A percentile compares a stretch with the other conserved stretches of the same genome.
Conservation (phyloP, 441 rosid species). For the Brassica hybrid region DNA sequence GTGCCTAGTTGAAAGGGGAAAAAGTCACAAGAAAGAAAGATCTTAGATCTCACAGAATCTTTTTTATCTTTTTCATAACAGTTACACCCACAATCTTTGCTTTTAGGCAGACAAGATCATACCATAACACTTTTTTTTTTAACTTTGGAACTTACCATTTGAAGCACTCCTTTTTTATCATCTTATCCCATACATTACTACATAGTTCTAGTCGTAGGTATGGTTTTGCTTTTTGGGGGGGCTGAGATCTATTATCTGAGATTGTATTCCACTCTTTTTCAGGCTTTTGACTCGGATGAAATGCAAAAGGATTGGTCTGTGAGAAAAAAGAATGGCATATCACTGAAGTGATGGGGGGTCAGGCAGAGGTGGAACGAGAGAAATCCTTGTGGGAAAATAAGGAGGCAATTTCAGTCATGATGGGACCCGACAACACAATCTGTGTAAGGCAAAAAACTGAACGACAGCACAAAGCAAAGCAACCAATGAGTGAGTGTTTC, state of each 20-base stretch:
- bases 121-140: conserved; percentile 33
- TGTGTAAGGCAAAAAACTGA: conserved; percentile 37
- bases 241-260: conserved; percentile 31
- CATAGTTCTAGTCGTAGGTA: conserved; percentile 44
- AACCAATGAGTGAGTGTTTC: conserved; percentile 45
- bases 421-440: conserved; percentile 54
- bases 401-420: conserved; percentile 48
- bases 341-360: conserved; percentile 60
- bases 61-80: conserved; percentile 55
- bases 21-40: conserved; percentile 61
- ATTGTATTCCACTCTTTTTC: conserved; percentile 37
- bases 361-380: conserved; percentile 51
- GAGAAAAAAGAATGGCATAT: conserved; percentile 39
- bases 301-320: conserved; percentile 52
- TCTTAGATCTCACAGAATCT: conserved; percentile 72
- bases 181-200: conserved; percentile 35
- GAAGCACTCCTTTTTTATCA: conserved; percentile 54
- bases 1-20: conserved; percentile 62
- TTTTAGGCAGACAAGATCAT: conserved; percentile 53
- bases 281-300: conserved; percentile 64
- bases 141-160: conserved; percentile 48
- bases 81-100: conserved; percentile 67
- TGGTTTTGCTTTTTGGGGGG: conserved; percentile 43
- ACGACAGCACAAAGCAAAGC: conserved; percentile 46
- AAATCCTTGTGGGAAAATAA: conserved; percentile 45